These are phyloP conservation scores for Plenodomus lindquistii DNA, from an alignment of 2,329 filamentous ascomycete genomes.

Conservation along the genomic window DNA sequence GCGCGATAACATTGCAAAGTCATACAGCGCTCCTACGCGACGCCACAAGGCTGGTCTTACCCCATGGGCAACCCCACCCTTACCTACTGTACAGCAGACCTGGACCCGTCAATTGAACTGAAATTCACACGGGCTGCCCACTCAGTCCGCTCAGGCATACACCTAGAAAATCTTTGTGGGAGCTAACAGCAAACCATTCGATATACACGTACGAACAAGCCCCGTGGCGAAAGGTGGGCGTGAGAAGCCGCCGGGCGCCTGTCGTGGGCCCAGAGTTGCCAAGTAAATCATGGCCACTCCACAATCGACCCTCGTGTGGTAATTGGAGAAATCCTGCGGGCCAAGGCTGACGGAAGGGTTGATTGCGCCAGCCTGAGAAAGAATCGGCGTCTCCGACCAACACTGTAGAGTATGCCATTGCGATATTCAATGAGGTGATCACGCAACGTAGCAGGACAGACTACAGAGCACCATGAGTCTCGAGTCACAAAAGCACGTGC, in stretches of 20 bases:
- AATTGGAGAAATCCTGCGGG: slow-evolving; percentile 30
- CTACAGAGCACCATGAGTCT: background rate
- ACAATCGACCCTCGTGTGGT: slow-evolving; percentile 8
- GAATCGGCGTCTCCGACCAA: background rate
- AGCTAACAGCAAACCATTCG: slow-evolving; percentile 11
- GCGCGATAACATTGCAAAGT: slow-evolving; percentile 13
- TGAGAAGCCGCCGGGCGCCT: slow-evolving; percentile 25
- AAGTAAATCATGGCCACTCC: slow-evolving; percentile 23
- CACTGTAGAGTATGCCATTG: background rate
- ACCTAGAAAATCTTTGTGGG: slow-evolving; percentile 1
- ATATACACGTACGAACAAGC: slow-evolving; percentile 29
- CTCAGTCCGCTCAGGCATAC: background rate
- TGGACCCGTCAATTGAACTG: background rate
- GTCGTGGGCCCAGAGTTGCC: slow-evolving; percentile 33
- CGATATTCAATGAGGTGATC: background rate
- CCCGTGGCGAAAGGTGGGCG: slow-evolving; percentile 24
- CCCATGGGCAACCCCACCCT: slow-evolving; percentile 5
- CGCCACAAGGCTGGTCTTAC: slow-evolving; percentile 9
- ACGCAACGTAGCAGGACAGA: background rate
- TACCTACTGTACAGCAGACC: background rate
- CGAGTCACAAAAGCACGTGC: background rate
- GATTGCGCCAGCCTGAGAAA: background rate
- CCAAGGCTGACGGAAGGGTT: slow-evolving; percentile 31
- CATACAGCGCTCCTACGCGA: slow-evolving; percentile 15
- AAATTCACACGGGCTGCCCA: background rate